Evolutionary conservation across 108 stramenopile genomes (phyloP), one percentile per base, ranked within the genome.

Genomic region (Licmophora abbreviata): DNA sequence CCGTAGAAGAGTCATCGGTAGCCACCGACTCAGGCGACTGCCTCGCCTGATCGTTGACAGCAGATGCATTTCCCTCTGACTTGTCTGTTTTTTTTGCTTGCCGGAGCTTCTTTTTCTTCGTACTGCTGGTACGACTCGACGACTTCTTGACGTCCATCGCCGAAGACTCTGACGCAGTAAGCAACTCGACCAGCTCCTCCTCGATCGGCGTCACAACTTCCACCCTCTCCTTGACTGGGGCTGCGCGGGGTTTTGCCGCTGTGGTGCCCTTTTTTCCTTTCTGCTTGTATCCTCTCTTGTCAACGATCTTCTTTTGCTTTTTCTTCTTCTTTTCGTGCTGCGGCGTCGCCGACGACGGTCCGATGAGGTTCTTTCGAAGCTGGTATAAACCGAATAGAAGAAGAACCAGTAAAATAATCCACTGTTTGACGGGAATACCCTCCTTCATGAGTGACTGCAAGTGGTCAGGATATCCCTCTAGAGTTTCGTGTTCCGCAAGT

Each of bases 391-490:
- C 56, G 10, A 41, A 44, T 20, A 51, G 60, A 11, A 76, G 4
- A 29, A 67, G 23, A 7, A 71, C 25, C 45, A 71, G 30, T 1
- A 76, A 3, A 12, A 67, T 52, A 17, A 66, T 21, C 74, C 74
- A 76, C 23, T 65, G 61, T 2, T 64, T 34, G 36, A 69, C 53
- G 5, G 74, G 74, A 24, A 76, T 56, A 6, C 64, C 66, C 15
- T 42, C 54, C 4, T 70, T 62, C 38, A 63, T 63, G 6, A 44
- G 36, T 1, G 52, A 44, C 28, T 45, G 23, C 22, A 63, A 4
- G 27, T 63, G 61, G 27, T 50, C 32, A 8, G 60, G 60, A 61
- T 61, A 3, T 27, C 28, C 25, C 25, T 58, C 24, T 4, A 18
- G 23, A 10, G 23, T 28, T 20, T 38, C 31, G 49, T 44, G 34